These are phyloP conservation scores for Zygosaccharomyces sapae DNA, from an alignment of 1,139 yeast species.

Conservation along the genomic window DNA sequence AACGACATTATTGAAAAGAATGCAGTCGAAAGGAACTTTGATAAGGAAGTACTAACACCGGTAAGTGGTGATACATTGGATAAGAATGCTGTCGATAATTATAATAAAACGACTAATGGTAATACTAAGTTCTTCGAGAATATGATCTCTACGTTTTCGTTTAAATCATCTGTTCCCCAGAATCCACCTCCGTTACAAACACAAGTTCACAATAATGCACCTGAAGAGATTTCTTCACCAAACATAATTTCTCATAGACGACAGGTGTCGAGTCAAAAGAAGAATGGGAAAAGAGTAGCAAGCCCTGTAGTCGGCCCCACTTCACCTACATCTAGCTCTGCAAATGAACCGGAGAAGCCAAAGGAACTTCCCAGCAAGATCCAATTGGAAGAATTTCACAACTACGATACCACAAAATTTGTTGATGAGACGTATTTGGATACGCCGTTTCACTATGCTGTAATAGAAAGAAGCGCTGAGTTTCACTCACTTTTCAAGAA, in stretches of 20 bases:
- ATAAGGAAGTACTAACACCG: slow-evolving; percentile 1
- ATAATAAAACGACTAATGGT: background rate
- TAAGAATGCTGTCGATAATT: background rate
- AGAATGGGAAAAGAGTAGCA: slow-evolving; percentile 15
- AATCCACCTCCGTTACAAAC: slow-evolving; percentile 5
- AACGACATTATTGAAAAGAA: slow-evolving; percentile 17
- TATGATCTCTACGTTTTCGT: slow-evolving; percentile 24
- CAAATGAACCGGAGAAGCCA: slow-evolving; percentile 29
- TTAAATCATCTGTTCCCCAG: slow-evolving; percentile 11
- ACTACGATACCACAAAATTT: slow-evolving; percentile 38
- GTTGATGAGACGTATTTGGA: slow-evolving; percentile 42
- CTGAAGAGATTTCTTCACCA: slow-evolving; percentile 11
- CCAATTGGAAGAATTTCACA: slow-evolving; percentile 9
- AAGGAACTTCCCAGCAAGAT: slow-evolving; percentile 11
- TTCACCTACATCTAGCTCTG: slow-evolving; percentile 23
- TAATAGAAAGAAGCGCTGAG: slow-evolving; percentile 65
- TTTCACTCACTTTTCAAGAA: slow-evolving; percentile 73
- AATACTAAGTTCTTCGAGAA: slow-evolving; percentile 18
- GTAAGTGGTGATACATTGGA: background rate
- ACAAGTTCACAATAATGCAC: slow-evolving; percentile 4
- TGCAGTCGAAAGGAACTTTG: slow-evolving; percentile 5
- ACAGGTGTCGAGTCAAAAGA: slow-evolving; percentile 18
- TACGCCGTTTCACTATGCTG: slow-evolving; percentile 53
- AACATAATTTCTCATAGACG: slow-evolving; percentile 26
- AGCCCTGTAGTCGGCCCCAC: slow-evolving; percentile 21